Evolutionary conservation across 2,329 filamentous ascomycete genomes (phyloP).

Genomic region (Phoma sp.): DNA sequence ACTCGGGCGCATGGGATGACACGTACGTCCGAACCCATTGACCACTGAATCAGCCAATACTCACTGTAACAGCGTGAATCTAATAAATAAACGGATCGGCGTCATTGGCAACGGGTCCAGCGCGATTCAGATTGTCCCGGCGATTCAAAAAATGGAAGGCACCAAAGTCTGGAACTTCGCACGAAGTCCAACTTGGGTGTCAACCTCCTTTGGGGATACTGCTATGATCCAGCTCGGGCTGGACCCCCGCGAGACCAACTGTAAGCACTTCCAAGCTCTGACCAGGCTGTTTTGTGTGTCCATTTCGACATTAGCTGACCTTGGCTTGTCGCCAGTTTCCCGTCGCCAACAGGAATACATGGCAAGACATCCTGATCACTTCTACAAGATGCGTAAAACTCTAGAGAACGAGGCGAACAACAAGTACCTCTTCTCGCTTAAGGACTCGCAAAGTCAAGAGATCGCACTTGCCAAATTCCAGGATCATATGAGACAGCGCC

Average conservation of each 20-base stretch:
- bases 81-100: slow-evolving; percentile 42
- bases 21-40: slow-evolving; percentile 21
- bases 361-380: slow-evolving; percentile 35
- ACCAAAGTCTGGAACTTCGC: slow-evolving; percentile 43
- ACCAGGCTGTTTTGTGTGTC: not conserved
- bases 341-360: not conserved
- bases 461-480: not conserved
- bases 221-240: not conserved
- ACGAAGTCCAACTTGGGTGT: slow-evolving; percentile 48
- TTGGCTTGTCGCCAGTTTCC: not conserved
- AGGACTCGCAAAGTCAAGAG: not conserved
- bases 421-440: not conserved
- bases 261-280: not conserved
- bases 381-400: slow-evolving; percentile 35
- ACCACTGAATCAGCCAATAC: slow-evolving; percentile 5
- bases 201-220: slow-evolving; percentile 39
- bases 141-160: slow-evolving; percentile 46
- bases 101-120: slow-evolving; percentile 48
- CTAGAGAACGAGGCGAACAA: not conserved
- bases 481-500: slow-evolving; percentile 48
- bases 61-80: slow-evolving; percentile 35
- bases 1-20: slow-evolving; percentile 47
- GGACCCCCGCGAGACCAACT: not conserved
- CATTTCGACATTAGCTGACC: not conserved
- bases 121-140: slow-evolving; percentile 52